Evolutionary conservation across 2,329 filamentous ascomycete genomes (phyloP), one percentile per base, ranked within the genome.

Genomic region (Xylogone sp.): DNA sequence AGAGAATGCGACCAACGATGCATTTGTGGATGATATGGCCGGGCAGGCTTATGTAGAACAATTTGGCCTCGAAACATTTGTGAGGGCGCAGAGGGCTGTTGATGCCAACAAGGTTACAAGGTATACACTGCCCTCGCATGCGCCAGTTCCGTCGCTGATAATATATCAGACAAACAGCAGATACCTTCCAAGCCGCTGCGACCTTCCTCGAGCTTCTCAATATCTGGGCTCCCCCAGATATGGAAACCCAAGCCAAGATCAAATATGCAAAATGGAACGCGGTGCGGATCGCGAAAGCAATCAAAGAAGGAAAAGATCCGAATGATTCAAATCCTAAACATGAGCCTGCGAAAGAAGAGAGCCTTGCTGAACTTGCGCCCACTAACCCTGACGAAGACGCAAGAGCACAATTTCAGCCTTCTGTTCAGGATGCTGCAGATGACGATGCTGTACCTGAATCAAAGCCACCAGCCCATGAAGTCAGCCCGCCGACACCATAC

Each of bases 231-330:
- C 71, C 81, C 0, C 73, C 86, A 10, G 89, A 96, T 29, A 71
- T 81, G 1, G 91, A 97, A 64, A 83, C 86, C 19, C 77, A 84
- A 39, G 82, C 90, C 50, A 97, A 96, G 75, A 90, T 93, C 71
- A 97, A 95, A 68, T 99, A 90, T 67, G 91, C 93, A 42, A 99
- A 97, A 70, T 99, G 90, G 79, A 95, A 97, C 68, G 92, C 93
- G 2, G 75, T 93, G 31, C 83, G 94, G 52, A 99, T 99, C 64
- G 78, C 88, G 16, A 96, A 90, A 70, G 94, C 94, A 10, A 81
- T 97, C 63, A 94, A 92, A 64, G 88, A 92, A 42, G 91, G 91
- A 49, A 86, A 89, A 58, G 92, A 99, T 65, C 94, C 94, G 2
- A 99, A 99, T 69, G 83, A 87, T 50, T 88, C 89, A 7, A 97